Conservation (phyloP, 2,329 filamentous ascomycete species). For the Aspergillus transmontanensis region DNA sequence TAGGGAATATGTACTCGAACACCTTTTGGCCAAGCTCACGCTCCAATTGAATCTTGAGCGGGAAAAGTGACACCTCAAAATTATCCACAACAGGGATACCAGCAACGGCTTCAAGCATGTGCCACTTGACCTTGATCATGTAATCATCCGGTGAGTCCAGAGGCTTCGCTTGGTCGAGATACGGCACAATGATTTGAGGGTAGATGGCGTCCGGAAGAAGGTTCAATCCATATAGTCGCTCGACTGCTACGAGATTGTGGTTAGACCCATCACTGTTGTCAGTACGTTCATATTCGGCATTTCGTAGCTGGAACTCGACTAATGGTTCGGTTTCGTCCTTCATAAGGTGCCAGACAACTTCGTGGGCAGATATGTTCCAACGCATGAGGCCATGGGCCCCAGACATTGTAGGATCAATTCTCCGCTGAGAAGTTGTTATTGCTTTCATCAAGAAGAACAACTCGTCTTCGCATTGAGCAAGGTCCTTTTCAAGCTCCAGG, state of each 20-base stretch:
- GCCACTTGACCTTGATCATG: conserved; percentile 94
- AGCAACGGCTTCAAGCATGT: conserved; percentile 97
- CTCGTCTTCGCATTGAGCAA: conserved; percentile 90
- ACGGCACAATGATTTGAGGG: conserved; percentile 92
- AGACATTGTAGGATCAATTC: conserved; percentile 66
- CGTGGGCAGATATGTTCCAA: conserved; percentile 91
- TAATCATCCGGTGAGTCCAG: conserved; percentile 65
- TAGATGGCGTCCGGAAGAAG: conserved; percentile 88
- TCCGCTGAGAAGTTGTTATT: conserved; percentile 92
- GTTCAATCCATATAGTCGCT: conserved; percentile 85
- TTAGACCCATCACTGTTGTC: conserved; percentile 98
- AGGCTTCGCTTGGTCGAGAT: conserved; percentile 67
- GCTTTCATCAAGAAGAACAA: conserved; percentile 99
- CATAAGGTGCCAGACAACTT: conserved; percentile 97
- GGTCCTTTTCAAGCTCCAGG: conserved; percentile 82
- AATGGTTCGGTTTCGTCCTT: conserved; percentile 83
- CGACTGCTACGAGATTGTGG: conserved; percentile 86
- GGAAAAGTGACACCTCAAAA: conserved; percentile 92
- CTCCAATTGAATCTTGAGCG: conserved; percentile 91
- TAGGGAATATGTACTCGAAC: conserved; percentile 97
- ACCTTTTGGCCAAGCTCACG: conserved; percentile 88
- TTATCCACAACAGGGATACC: conserved; percentile 97
- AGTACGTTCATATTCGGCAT: conserved; percentile 90
- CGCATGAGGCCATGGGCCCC: conserved; percentile 79
- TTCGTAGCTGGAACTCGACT: conserved; percentile 87